phyloP scores from a whole-genome alignment of 805 yeast species.

The Starmerella stigmatis region DNA sequence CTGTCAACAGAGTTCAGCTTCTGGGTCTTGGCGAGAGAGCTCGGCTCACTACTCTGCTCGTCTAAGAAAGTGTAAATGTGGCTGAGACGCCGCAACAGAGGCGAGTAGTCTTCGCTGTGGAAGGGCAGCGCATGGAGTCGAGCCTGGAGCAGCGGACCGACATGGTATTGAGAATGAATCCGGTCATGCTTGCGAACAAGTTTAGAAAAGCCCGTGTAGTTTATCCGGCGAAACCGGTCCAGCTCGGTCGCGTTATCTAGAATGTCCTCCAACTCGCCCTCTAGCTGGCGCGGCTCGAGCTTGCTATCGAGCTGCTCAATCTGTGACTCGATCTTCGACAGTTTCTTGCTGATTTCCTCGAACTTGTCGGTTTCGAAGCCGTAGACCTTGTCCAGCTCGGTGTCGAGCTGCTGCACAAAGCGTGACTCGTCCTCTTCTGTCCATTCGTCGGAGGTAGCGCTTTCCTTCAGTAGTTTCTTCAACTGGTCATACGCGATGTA shows the following conservation, averaged over 20 bases:
- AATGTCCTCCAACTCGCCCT: slow-evolving; percentile 59
- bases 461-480: slow-evolving; percentile 67
- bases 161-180: slow-evolving; percentile 77
- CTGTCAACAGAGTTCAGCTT: slow-evolving; percentile 28
- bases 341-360: slow-evolving; percentile 52
- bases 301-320: slow-evolving; percentile 24
- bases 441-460: slow-evolving; percentile 47
- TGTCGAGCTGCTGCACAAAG: slow-evolving; percentile 64
- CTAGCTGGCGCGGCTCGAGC: slow-evolving; percentile 42
- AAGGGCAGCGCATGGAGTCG: slow-evolving; percentile 80
- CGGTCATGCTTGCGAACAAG: slow-evolving; percentile 95
- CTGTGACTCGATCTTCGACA: slow-evolving; percentile 50
- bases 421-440: slow-evolving; percentile 69
- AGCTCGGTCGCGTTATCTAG: slow-evolving; percentile 70
- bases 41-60: slow-evolving; percentile 44
- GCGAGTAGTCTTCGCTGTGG: slow-evolving; percentile 91
- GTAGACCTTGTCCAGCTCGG: slow-evolving; percentile 85
- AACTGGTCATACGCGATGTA: slow-evolving; percentile 84
- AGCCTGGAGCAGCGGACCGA: slow-evolving; percentile 77
- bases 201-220: slow-evolving; percentile 89
- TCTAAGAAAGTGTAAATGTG: slow-evolving; percentile 70
- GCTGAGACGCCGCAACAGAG: slow-evolving; percentile 68
- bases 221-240: slow-evolving; percentile 81
- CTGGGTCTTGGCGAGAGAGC: slow-evolving; percentile 25
- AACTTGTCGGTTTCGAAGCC: slow-evolving; percentile 69